Evolutionary conservation across 2,329 filamentous ascomycete genomes (phyloP).

Genomic region (Erysiphe neolycopersici): DNA sequence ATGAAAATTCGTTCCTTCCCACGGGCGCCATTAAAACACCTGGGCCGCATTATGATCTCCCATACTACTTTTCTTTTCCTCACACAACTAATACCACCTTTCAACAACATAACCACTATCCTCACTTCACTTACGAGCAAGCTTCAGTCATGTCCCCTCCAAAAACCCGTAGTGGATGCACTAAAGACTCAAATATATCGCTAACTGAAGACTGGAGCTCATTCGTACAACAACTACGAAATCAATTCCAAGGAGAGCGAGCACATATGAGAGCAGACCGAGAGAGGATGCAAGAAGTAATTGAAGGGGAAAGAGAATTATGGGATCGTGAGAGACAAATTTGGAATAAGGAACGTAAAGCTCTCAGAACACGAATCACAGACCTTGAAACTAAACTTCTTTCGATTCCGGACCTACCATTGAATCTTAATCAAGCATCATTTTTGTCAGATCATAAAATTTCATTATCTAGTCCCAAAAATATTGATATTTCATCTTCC

Average conservation of each 20-base stretch:
- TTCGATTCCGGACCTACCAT: neutral
- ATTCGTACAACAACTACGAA: conserved; percentile 11
- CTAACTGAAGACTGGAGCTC: conserved; percentile 12
- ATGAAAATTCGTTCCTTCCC: too few relatives aligned
- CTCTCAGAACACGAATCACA: conserved; percentile 8
- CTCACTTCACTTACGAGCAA: neutral
- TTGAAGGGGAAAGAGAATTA: conserved; percentile 12
- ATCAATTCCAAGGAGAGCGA: conserved; percentile 12
- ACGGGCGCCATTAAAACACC: too few relatives aligned
- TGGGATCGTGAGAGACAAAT: conserved; percentile 12
- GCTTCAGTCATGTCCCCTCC: conserved; percentile 10
- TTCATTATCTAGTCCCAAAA: neutral
- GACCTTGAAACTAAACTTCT: conserved; percentile 6
- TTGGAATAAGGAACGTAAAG: neutral
- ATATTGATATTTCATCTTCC: conserved; percentile 2
- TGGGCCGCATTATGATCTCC: too few relatives aligned
- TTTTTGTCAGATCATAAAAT: neutral
- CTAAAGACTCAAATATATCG: conserved; percentile 7
- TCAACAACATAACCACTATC: too few relatives aligned
- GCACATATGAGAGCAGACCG: conserved; percentile 12
- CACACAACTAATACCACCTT: too few relatives aligned
- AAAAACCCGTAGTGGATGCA: conserved; percentile 10
- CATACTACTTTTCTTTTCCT: too few relatives aligned
- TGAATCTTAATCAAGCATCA: neutral
- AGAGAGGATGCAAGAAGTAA: conserved; percentile 10